Evolutionary conservation across 192 early-diverging fungal genomes (phyloP), one percentile per base, ranked within the genome.

Genomic region (Coemansia sp.): DNA sequence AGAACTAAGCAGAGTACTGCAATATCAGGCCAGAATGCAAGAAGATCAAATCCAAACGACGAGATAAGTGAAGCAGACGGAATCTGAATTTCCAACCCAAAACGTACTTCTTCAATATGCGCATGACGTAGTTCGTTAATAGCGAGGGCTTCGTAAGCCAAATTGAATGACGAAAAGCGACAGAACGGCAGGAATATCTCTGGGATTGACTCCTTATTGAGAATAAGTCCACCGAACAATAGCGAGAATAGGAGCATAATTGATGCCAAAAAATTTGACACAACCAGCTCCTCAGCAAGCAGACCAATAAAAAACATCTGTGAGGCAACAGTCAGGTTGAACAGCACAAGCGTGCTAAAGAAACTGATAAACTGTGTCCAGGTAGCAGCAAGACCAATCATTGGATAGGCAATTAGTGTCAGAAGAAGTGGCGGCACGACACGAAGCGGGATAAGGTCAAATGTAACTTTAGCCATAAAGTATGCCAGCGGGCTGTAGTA

Each of bases 51-150:
- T 4, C 93, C 94, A 77, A 96, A 96, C 0, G 90, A 94, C 19
- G 90, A 88, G 52, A 96, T 71, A 14, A 96, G 88, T 7, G 89
- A 81, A 8, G 92, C 90, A 27, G 92, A 92, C 43, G 93, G 93
- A 19, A 93, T 87, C 79, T 93, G 88, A 56, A 95, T 94, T 50
- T 89, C 84, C 19, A 95, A 75, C 7, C 92, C 92, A 82, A 87
- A 92, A 43, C 88, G 85, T 24, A 89, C 87, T 51, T 95, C 92
- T 37, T 87, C 83, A 7, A 95, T 71, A 54, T 88, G 88, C 37
- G 94, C 75, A 43, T 91, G 86, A 1, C 89, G 84, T 14, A 97
- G 83, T 73, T 97, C 95, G 69, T 95, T 97, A 32, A 94, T 93
- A 23, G 94, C 75, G 27, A 97, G 62, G 0, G 95, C 92, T 61